phyloP scores from a whole-genome alignment of 139 green algal genomes.

The Tetratostichococcus sp. region DNA sequence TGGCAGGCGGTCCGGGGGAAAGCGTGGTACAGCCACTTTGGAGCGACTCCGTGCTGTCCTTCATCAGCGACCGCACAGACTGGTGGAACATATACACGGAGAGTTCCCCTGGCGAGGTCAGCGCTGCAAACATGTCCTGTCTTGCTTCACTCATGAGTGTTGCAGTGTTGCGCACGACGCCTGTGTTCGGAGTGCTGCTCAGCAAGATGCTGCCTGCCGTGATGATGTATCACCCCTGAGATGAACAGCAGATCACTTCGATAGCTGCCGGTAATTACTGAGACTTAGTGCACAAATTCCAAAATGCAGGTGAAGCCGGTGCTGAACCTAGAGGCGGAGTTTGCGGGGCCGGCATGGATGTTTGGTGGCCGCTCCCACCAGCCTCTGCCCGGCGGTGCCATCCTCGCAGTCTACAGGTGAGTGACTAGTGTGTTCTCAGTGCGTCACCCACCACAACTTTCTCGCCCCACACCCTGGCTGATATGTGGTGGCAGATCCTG shows the following conservation, averaged over 20 bases:
- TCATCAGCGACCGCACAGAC: slow-evolving; percentile 41
- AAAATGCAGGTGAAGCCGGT: slow-evolving; percentile 33
- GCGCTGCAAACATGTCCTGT: background rate
- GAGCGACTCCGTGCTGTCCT: slow-evolving; percentile 48
- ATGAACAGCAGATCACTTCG: no score
- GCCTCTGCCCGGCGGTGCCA: slow-evolving; percentile 22
- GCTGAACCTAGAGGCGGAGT: slow-evolving; percentile 45
- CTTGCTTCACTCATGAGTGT: background rate
- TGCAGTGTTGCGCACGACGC: background rate
- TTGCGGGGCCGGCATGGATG: slow-evolving; percentile 54
- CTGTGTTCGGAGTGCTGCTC: no score
- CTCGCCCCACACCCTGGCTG: no score
- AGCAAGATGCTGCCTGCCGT: no score
- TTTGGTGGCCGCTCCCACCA: slow-evolving; percentile 48
- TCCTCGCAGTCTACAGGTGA: background rate
- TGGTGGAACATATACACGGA: slow-evolving; percentile 65
- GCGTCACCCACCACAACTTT: no score
- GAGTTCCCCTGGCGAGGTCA: slow-evolving; percentile 18
- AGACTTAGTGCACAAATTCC: no score
- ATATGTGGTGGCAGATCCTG: no score
- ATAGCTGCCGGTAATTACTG: no score
- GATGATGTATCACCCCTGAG: no score
- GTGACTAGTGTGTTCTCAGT: no score
- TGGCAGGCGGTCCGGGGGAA: slow-evolving; percentile 38
- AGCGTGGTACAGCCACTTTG: slow-evolving; percentile 53